A percentile compares a stretch with the other conserved stretches of the same genome.
Conservation (phyloP, 1,284 basidiomycete genomes). For the Pyrrhoderma lamaoense region DNA sequence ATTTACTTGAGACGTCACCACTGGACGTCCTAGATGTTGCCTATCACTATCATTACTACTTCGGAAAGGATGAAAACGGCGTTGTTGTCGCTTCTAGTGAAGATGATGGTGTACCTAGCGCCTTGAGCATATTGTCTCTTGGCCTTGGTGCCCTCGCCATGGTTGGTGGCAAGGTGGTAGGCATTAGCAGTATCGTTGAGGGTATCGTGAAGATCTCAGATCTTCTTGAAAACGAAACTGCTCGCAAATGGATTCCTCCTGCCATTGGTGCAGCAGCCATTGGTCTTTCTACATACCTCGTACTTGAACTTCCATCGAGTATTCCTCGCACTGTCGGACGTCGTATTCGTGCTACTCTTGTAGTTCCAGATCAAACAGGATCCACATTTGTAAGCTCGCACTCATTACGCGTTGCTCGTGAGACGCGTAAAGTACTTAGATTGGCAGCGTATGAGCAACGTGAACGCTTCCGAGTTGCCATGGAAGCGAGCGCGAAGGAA, state of each 20-base stretch:
- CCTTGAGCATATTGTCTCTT: conserved; percentile 68
- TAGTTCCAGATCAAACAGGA: conserved; percentile 30
- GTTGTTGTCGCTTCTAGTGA: conserved; percentile 23
- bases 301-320: conserved; percentile 84
- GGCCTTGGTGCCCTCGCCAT: conserved; percentile 85
- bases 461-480: conserved; percentile 75
- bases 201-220: conserved; percentile 69
- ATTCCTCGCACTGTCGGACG: conserved; percentile 91
- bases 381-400: conserved; percentile 63
- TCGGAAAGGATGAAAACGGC: conserved; percentile 37
- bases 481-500: conserved; percentile 73
- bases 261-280: conserved; percentile 71
- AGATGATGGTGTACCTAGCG: conserved; percentile 51
- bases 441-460: conserved; percentile 89
- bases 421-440: conserved; percentile 92
- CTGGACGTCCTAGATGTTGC: conserved; percentile 87
- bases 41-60: conserved; percentile 67
- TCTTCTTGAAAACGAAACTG: conserved; percentile 74
- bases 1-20: conserved; percentile 66
- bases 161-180: conserved; percentile 75
- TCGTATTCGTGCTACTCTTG: conserved; percentile 57
- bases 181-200: conserved; percentile 73
- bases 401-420: conserved; percentile 66
- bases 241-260: conserved; percentile 85
- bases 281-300: conserved; percentile 76